Conservation (phyloP, 306 rosid genomes). For the Begonia fuchsioides region DNA sequence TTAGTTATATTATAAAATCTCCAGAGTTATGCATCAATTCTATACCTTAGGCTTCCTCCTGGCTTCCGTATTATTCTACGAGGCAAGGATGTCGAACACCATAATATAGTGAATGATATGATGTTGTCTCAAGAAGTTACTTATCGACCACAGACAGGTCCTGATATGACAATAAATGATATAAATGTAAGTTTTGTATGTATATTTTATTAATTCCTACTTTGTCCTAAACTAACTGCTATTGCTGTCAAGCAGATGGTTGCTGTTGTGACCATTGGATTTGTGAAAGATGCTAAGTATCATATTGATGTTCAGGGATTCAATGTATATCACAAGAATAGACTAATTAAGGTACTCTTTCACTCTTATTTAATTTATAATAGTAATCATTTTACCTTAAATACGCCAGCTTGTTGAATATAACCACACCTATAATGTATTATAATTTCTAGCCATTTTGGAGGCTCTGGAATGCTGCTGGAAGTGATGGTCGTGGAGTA, state of each 20-base stretch:
- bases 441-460: constrained; percentile 73
- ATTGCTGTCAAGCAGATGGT: constrained; percentile 47
- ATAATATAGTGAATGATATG: constrained; percentile 97
- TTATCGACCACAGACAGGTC: constrained; percentile 59
- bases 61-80: constrained; percentile 83
- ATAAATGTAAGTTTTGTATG: constrained; percentile 27
- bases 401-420: too few relatives aligned
- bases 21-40: constrained; percentile 83
- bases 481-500: constrained; percentile 97
- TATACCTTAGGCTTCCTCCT: constrained; percentile 79
- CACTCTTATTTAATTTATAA: too few relatives aligned
- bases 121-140: constrained; percentile 88
- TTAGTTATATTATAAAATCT: constrained; percentile 8
- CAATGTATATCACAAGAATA: constrained; percentile 90
- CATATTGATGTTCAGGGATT: constrained; percentile 94
- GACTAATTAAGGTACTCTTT: constrained; percentile 69
- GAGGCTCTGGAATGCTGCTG: constrained; percentile 98
- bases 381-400: too few relatives aligned
- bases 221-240: constrained; percentile 15
- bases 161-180: constrained; percentile 55
- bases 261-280: constrained; percentile 81
- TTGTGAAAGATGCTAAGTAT: constrained; percentile 90
- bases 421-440: not conserved
- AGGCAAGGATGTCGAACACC: constrained; percentile 74
- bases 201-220: constrained; percentile 2